A percentile compares a stretch with the other conserved stretches of the same genome.
These are phyloP conservation scores for Colletotrichum sublineola DNA, from an alignment of 2,329 filamentous ascomycete genomes.

Conservation along the genomic window DNA sequence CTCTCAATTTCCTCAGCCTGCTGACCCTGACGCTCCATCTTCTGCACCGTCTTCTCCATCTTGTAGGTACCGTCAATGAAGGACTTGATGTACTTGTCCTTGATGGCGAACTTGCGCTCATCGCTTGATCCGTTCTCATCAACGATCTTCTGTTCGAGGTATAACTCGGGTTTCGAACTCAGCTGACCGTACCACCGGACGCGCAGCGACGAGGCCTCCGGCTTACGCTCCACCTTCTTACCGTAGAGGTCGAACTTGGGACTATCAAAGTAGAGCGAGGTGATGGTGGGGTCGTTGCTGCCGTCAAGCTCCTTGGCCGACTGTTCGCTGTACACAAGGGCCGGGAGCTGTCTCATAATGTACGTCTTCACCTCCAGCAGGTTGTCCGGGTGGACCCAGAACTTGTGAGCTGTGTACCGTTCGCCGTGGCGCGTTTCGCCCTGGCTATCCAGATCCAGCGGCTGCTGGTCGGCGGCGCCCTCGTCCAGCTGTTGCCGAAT, in stretches of 20 bases:
- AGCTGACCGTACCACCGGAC: constrained; percentile 94
- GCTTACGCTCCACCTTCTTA: constrained; percentile 82
- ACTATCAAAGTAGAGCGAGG: constrained; percentile 96
- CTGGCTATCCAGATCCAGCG: constrained; percentile 63
- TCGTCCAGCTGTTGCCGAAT: constrained; percentile 86
- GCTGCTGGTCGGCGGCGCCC: constrained; percentile 53
- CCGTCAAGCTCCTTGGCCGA: constrained; percentile 85
- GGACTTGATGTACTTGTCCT: constrained; percentile 91
- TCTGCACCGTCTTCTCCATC: constrained; percentile 90
- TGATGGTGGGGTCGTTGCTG: constrained; percentile 88
- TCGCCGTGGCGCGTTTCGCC: constrained; percentile 74
- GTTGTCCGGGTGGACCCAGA: constrained; percentile 97
- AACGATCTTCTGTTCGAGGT: constrained; percentile 90
- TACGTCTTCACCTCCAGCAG: constrained; percentile 96
- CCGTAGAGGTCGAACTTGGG: constrained; percentile 87
- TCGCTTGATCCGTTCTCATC: constrained; percentile 81
- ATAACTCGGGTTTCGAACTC: constrained; percentile 81
- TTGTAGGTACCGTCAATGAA: constrained; percentile 91
- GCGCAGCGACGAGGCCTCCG: constrained; percentile 84
- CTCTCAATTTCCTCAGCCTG: constrained; percentile 74
- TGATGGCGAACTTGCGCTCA: constrained; percentile 86
- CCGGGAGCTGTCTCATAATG: constrained; percentile 89
- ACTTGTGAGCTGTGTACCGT: constrained; percentile 88
- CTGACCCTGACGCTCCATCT: constrained; percentile 84
- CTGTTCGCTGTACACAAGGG: constrained; percentile 93